Percentiles rank a stretch among this genome's conserved stretches.
phyloP scores from a whole-genome alignment of 2,329 filamentous ascomycete species.

The Neonectria magnoliae region DNA sequence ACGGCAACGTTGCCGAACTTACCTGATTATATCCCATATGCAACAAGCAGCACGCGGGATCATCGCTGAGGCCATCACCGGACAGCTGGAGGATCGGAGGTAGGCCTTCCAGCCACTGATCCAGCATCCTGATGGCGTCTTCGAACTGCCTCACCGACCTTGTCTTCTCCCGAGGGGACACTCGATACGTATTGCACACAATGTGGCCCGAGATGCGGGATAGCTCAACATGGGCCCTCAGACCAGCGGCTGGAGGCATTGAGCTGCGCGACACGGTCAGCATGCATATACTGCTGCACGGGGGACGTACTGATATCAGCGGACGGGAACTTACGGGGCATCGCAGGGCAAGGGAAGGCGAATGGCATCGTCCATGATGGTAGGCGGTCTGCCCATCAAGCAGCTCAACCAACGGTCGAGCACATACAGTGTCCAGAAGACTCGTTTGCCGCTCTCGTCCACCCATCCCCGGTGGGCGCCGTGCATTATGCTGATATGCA shows the following conservation, averaged over 20 bases:
- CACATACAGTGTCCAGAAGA: constrained; percentile 64
- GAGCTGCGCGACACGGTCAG: constrained; percentile 42
- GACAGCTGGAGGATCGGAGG: constrained; percentile 51
- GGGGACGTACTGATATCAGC: background rate
- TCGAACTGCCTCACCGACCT: constrained; percentile 49
- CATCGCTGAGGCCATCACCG: constrained; percentile 47
- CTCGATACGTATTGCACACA: constrained; percentile 57
- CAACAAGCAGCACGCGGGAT: constrained; percentile 56
- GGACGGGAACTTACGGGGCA: constrained; percentile 53
- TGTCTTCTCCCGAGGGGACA: constrained; percentile 46
- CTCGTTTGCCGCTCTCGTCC: constrained; percentile 56
- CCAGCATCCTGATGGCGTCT: constrained; percentile 54
- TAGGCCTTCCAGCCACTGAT: constrained; percentile 52
- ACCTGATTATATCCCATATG: constrained; percentile 61
- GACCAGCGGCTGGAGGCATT: constrained; percentile 55
- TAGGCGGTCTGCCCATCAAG: constrained; percentile 60
- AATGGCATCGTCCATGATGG: constrained; percentile 59
- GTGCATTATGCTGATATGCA: constrained; percentile 59
- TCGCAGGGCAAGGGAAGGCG: constrained; percentile 53
- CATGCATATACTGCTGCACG: background rate
- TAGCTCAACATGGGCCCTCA: constrained; percentile 58
- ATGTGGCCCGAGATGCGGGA: constrained; percentile 60
- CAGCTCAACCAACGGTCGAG: constrained; percentile 61
- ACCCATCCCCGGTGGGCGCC: constrained; percentile 58
- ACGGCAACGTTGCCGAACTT: background rate